Base-by-base conservation (phyloP, 805 yeast species). In the Candida fluviatilis region DNA sequence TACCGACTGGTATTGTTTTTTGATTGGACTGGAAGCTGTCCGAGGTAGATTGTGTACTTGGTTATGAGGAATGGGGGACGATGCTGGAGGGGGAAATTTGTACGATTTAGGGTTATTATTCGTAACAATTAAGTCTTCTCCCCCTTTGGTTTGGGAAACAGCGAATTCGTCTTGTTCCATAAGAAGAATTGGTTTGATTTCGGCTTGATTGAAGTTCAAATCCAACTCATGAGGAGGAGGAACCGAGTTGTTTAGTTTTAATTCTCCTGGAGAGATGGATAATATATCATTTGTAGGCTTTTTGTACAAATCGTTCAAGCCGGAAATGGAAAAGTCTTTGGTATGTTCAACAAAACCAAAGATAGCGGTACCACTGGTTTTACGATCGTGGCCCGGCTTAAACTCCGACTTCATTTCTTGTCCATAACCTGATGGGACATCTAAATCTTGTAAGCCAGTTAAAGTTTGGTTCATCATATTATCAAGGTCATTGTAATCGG, bases 281-380 rank as follows among this genome's bases (percentile, higher is more conserved):
- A 59, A 58, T 7, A 50, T 39, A 25, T 58, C 62, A 16, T 34
- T 13, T 16, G 15, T 32, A 4, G 50, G 49, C 29, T 41, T 52
- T 17, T 51, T 49, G 31, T 45, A 52, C 7, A 56, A 30, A 47
- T 53, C 54, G 25, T 52, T 50, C 4, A 66, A 37, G 10, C 83
- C 84, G 5, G 80, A 74, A 32, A 84, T 71, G 2, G 85, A 77
- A 26, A 84, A 57, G 34, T 78, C 82, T 41, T 76, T 75, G 42
- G 72, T 71, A 54, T 84, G 90, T 33, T 77, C 79, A 6, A 71
- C 63, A 47, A 75, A 84, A 0, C 95, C 95, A 58, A 84, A 84
- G 18, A 84, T 84, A 2, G 85, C 91, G 3, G 91, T 82, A 11
- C 95, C 95, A 63, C 89, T 82, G 14, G 76, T 68, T 41, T 78